A percentile compares a stretch with the other conserved stretches of the same genome.
phyloP scores from a whole-genome alignment of 2,329 filamentous ascomycete genomes.

The Fusarium solani-melongenae region DNA sequence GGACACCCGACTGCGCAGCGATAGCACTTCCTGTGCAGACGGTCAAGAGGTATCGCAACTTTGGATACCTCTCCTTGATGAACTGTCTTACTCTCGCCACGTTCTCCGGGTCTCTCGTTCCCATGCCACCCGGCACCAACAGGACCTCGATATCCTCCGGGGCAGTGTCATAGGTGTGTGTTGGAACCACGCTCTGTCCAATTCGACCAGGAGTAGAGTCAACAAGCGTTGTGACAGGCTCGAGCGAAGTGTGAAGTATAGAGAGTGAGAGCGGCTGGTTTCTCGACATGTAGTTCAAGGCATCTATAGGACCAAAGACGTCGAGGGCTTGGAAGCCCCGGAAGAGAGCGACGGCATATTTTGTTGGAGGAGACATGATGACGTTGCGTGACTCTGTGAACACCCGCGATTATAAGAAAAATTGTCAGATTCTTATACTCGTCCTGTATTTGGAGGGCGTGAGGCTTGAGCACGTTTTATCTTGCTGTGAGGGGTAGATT shows the following conservation, averaged over 20 bases:
- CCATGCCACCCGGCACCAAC: conserved; percentile 53
- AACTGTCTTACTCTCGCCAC: conserved; percentile 52
- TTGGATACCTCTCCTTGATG: conserved; percentile 53
- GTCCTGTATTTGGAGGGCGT: neutral
- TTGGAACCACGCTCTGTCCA: conserved; percentile 48
- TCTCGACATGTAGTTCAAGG: conserved; percentile 46
- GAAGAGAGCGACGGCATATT: conserved; percentile 38
- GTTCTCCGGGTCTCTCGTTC: conserved; percentile 41
- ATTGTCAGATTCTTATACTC: neutral
- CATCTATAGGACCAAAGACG: conserved; percentile 50
- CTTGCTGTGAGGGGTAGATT: neutral
- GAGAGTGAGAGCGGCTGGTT: conserved; percentile 32
- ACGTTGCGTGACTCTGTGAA: neutral
- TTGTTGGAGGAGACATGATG: conserved; percentile 23
- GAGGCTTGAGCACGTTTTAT: neutral
- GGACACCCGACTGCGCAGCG: conserved; percentile 64
- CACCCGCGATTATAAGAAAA: neutral
- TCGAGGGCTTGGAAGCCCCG: conserved; percentile 41
- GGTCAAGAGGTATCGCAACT: conserved; percentile 64
- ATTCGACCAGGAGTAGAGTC: conserved; percentile 30
- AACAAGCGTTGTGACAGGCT: conserved; percentile 44
- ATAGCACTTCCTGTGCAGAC: conserved; percentile 71
- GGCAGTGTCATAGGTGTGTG: conserved; percentile 51
- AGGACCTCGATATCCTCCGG: conserved; percentile 52
- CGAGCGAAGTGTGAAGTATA: conserved; percentile 42